Evolutionary conservation across 192 early-diverging fungal genomes (phyloP).

Genomic region (Linnemannia schmuckeri): DNA sequence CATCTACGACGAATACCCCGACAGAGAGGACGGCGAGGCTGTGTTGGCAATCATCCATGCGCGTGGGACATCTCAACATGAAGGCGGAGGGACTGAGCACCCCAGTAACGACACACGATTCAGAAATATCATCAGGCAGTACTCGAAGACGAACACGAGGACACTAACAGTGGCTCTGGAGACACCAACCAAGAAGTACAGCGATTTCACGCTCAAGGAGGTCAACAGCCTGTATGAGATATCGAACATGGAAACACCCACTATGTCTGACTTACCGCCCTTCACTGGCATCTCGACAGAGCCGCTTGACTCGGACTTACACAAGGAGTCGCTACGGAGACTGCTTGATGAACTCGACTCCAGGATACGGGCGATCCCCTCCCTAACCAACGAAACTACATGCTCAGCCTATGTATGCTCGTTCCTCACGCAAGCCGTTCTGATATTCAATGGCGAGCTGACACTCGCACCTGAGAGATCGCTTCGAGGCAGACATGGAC

Average conservation of each 20-base stretch:
- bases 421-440: no score
- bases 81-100: slow-evolving; percentile 20
- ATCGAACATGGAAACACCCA: slow-evolving; percentile 14
- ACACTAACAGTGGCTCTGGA: slow-evolving; percentile 31
- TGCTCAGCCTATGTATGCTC: no score
- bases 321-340: slow-evolving; percentile 21
- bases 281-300: slow-evolving; percentile 14
- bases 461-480: no score
- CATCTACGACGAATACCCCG: slow-evolving; percentile 9
- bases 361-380: no score
- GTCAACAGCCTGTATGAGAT: slow-evolving; percentile 26
- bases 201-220: slow-evolving; percentile 25
- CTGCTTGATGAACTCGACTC: slow-evolving; percentile 25
- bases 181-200: slow-evolving; percentile 32
- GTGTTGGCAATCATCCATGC: slow-evolving; percentile 29
- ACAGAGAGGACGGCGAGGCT: slow-evolving; percentile 23
- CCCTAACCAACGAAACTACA: no score
- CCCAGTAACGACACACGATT: slow-evolving; percentile 16
- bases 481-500: no score
- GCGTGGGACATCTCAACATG: slow-evolving; percentile 19
- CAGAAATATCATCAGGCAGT: slow-evolving; percentile 23
- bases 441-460: no score
- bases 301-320: slow-evolving; percentile 9
- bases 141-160: slow-evolving; percentile 21
- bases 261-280: slow-evolving; percentile 6